Evolutionary conservation across 2,329 filamentous ascomycete genomes (phyloP).

Genomic region (Colletotrichum endophyticum): DNA sequence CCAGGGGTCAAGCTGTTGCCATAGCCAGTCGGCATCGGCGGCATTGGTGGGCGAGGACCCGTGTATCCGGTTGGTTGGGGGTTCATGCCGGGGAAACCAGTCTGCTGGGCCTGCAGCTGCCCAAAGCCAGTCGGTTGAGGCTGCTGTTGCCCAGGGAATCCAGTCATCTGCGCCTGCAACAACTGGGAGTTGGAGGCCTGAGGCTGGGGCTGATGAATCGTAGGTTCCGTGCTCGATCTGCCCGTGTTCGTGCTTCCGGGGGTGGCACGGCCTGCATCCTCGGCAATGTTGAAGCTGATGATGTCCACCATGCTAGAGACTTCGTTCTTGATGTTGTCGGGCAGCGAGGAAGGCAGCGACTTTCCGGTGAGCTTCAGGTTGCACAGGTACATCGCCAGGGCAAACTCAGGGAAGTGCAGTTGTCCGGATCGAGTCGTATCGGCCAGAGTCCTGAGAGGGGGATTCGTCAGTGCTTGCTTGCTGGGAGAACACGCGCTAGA

Average conservation of each 20-base stretch:
- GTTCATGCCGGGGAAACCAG: constrained; percentile 70
- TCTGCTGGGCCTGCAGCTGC: constrained; percentile 71
- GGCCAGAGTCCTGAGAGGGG: constrained; percentile 73
- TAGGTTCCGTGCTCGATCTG: constrained; percentile 53
- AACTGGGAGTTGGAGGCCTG: constrained; percentile 75
- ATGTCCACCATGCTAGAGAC: constrained; percentile 99
- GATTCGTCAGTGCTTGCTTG: constrained; percentile 20
- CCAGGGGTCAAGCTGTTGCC: constrained; percentile 57
- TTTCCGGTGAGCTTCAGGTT: constrained; percentile 92
- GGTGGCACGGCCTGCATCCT: constrained; percentile 65
- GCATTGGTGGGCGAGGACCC: constrained; percentile 80
- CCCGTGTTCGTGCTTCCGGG: constrained; percentile 66
- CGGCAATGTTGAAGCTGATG: constrained; percentile 90
- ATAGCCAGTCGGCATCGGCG: constrained; percentile 77
- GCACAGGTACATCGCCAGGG: constrained; percentile 97
- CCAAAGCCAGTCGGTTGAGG: constrained; percentile 50
- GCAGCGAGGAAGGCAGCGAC: constrained; percentile 73
- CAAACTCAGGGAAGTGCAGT: constrained; percentile 96
- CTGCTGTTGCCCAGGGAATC: constrained; percentile 62
- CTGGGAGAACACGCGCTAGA: constrained; percentile 57
- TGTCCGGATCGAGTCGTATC: constrained; percentile 97
- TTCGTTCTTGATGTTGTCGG: constrained; percentile 91
- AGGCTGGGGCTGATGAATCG: constrained; percentile 73
- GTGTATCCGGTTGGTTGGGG: constrained; percentile 77
- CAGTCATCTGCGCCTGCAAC: constrained; percentile 71